A percentile compares a stretch with the other conserved stretches of the same genome.
Evolutionary conservation across 345 rosid species (phyloP).

Genomic region (Abelmoschus esculentus): DNA sequence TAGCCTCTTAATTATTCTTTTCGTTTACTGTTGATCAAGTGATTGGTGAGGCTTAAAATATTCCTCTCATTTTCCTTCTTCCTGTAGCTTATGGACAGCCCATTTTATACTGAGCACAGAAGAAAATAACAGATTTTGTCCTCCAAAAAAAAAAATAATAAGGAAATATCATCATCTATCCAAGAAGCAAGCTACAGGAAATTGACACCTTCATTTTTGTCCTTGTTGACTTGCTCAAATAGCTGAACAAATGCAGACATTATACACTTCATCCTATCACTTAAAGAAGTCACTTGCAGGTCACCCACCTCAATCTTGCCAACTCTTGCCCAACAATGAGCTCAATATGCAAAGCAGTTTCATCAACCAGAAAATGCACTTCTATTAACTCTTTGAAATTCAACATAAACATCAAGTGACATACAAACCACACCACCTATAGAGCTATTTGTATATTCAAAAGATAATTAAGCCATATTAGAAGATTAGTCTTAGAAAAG

Average conservation of each 20-base stretch:
- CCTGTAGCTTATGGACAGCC: background rate
- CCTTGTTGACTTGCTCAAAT: slow-evolving; percentile 4
- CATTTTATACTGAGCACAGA: background rate
- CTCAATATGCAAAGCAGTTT: slow-evolving; percentile 2
- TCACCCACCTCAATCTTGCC: slow-evolving; percentile 5
- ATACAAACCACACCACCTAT: background rate
- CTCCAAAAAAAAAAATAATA: background rate
- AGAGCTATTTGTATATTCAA: background rate
- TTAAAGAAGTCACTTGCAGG: background rate
- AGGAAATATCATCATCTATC: background rate
- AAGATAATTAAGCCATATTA: background rate
- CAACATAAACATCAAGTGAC: background rate
- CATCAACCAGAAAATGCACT: background rate
- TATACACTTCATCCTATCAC: background rate
- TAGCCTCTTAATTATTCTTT: background rate
- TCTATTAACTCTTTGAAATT: background rate
- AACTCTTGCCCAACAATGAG: slow-evolving; percentile 4
- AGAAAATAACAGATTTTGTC: background rate
- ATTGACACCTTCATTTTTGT: background rate
- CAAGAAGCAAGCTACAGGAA: background rate
- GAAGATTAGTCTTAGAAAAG: background rate
- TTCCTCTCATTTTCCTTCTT: background rate
- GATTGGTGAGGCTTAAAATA: background rate
- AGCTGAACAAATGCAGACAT: background rate
- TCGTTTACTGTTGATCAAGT: background rate